These are phyloP conservation scores for Biancaea sappan DNA, from an alignment of 306 rosid species.

Conservation along the genomic window DNA sequence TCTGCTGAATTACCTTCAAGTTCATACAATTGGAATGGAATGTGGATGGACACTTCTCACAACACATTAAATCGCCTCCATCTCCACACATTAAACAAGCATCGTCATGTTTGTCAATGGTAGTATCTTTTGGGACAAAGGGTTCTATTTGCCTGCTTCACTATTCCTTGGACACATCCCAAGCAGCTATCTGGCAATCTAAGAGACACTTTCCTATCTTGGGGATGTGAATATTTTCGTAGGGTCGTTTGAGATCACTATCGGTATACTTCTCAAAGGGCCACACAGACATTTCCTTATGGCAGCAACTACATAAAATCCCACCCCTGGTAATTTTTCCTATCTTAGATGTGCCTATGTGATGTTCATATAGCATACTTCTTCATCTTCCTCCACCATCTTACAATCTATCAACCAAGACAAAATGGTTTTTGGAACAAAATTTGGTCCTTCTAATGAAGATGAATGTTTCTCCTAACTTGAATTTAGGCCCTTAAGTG, in stretches of 20 bases:
- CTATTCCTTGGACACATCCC: not conserved
- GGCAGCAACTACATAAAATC: slow-evolving; percentile 44
- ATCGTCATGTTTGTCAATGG: slow-evolving; percentile 29
- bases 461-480: not conserved
- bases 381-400: slow-evolving; percentile 7
- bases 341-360: not conserved
- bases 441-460: not conserved
- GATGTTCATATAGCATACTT: slow-evolving; percentile 29
- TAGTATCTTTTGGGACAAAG: not conserved
- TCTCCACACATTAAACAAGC: slow-evolving; percentile 43
- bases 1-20: slow-evolving; percentile 31
- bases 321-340: slow-evolving; percentile 34
- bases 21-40: slow-evolving; percentile 35
- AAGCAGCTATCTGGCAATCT: slow-evolving; percentile 15
- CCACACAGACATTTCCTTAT: slow-evolving; percentile 15
- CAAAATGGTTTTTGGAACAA: slow-evolving; percentile 26
- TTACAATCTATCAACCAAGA: slow-evolving; percentile 39
- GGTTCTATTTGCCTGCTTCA: not conserved
- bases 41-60: slow-evolving; percentile 40
- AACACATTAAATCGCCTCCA: slow-evolving; percentile 45
- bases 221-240: slow-evolving; percentile 10
- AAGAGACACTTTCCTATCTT: not conserved
- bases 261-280: slow-evolving; percentile 40
- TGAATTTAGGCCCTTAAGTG: not conserved
- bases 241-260: slow-evolving; percentile 28